Evolutionary conservation across 2,329 filamentous ascomycete species (phyloP).

Genomic region (Fusarium secorum): DNA sequence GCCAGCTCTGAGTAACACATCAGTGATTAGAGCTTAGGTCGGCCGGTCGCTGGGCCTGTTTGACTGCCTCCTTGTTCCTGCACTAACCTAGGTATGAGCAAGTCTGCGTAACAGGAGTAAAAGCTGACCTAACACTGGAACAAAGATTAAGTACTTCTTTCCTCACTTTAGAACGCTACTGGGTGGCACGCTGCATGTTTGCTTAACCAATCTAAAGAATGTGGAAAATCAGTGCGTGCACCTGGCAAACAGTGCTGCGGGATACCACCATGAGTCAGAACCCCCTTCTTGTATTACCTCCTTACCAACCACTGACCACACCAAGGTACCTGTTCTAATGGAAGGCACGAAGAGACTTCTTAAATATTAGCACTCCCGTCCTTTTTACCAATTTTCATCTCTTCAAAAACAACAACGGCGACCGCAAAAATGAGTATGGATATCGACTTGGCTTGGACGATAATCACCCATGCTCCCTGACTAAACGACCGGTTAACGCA

Average conservation of each 20-base stretch:
- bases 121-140: not conserved
- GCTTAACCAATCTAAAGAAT: fast-evolving
- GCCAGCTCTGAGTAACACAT: not conserved
- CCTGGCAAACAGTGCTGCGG: not conserved
- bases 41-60: not conserved
- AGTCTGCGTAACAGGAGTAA: not conserved
- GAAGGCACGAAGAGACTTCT: too few relatives aligned
- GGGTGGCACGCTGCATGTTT: not conserved
- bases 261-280: not conserved
- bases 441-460: too few relatives aligned
- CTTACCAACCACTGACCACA: not conserved
- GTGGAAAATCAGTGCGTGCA: fast-evolving
- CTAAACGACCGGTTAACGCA: too few relatives aligned
- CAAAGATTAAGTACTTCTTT: not conserved
- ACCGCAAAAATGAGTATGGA: not conserved
- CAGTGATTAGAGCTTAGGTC: not conserved
- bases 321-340: too few relatives aligned
- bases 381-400: not conserved
- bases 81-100: too few relatives aligned
- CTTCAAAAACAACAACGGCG: not conserved
- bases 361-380: too few relatives aligned
- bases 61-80: not conserved
- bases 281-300: not conserved
- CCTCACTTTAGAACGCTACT: fast-evolving
- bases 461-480: too few relatives aligned